phyloP scores from a whole-genome alignment of 1,284 basidiomycete genomes.

The Fomitopsis pinicola region DNA sequence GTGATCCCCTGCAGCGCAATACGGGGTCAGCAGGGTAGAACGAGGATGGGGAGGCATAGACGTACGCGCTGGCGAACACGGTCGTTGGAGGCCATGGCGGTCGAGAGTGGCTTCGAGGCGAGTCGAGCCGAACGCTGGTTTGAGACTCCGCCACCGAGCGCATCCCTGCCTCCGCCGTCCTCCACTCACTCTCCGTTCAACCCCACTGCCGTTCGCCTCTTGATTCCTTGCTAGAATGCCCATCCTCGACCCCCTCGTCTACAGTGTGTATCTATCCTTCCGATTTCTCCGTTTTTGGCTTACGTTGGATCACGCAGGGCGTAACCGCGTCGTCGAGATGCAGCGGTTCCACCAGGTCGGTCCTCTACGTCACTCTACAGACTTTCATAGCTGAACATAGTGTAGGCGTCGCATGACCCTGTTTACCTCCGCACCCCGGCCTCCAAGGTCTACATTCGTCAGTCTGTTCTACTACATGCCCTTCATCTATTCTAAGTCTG shows the following conservation, averaged over 20 bases:
- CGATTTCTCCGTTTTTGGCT: not conserved
- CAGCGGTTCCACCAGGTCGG: conserved; percentile 65
- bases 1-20: conserved; percentile 66
- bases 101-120: conserved; percentile 19
- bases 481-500: conserved; percentile 2
- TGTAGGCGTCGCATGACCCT: conserved; percentile 35
- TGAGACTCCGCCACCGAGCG: conserved; percentile 24
- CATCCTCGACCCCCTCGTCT: conserved; percentile 60
- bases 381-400: not conserved
- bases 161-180: conserved; percentile 9
- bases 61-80: conserved; percentile 72
- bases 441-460: conserved; percentile 46
- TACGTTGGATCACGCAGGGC: conserved; percentile 36
- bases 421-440: conserved; percentile 44
- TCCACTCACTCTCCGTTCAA: conserved; percentile 14
- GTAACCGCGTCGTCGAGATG: conserved; percentile 59
- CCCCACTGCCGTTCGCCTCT: conserved; percentile 13
- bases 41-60: conserved; percentile 15
- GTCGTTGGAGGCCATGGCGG: conserved; percentile 44
- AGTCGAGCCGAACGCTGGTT: conserved; percentile 23
- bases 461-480: conserved; percentile 7
- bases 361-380: not conserved
- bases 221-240: conserved; percentile 9
- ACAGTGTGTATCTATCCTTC: conserved; percentile 25
- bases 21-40: conserved; percentile 2